Evolutionary conservation across 768 basidiomycete genomes (phyloP), one percentile per base, ranked within the genome.

Genomic region (Myochromella boudieri): DNA sequence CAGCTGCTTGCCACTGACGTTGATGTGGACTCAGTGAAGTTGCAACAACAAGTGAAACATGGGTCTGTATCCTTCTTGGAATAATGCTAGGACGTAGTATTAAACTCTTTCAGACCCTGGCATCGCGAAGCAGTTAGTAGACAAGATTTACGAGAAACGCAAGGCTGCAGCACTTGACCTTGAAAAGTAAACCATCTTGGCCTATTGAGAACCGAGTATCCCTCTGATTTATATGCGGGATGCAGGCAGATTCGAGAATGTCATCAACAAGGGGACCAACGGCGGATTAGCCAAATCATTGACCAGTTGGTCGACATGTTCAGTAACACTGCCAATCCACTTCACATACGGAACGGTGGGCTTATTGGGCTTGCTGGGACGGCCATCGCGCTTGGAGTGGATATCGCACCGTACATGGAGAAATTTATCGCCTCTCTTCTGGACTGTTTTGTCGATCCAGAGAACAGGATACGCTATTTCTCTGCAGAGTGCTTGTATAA

Each of bases 401-500:
- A 97, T 54, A 81, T 98, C 36, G 86, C 95, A 6, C 89, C 91
- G 6, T 94, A 95, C 70, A 90, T 98, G 82, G 90, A 91, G 48
- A 87, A 86, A 57, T 97, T 99, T 61, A 80, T 97, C 27, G 84
- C 87, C 33, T 87, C 91, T 2, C 77, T 99, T 25, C 78, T 98
- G 21, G 80, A 81, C 43, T 97, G 95, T 68, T 97, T 99, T 66
- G 82, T 86, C 51, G 97, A 99, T 64, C 77, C 87, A 2, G 95
- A 98, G 74, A 93, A 91, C 68, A 79, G 93, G 61, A 92, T 98
- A 50, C 82, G 93, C 34, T 99, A 98, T 69, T 97, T 97, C 72
- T 95, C 95, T 4, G 95, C 93, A 20, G 97, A 99, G 64, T 95
- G 94, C 60, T 70, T 99, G 53, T 99, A 99, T 72, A 99, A 99